Base-by-base conservation (phyloP, 768 basidiomycete species). In the Exsudoporus frostii region DNA sequence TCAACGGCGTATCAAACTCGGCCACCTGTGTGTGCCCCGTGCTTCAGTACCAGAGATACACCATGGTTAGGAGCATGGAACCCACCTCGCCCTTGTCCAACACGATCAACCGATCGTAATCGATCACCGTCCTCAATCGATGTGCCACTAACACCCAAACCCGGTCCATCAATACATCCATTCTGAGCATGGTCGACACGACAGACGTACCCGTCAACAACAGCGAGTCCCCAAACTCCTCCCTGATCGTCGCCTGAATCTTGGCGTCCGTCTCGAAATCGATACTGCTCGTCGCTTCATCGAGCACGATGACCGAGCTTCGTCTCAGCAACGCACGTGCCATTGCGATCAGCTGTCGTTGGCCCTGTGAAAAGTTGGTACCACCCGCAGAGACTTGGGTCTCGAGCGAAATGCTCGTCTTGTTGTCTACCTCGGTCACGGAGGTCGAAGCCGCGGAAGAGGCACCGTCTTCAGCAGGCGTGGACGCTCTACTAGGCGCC, bases 361-460 rank as follows among this genome's bases (percentile, higher is more conserved):
- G 93, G 10, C 95, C 94, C 54, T 93, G 90, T 1, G 90, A 94
- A 69, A 97, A 95, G 73, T 97, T 96, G 29, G 84, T 78, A 0
- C 93, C 93, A 0, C 92, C 92, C 1, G 90, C 78, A 1, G 90
- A 90, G 9, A 96, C 87, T 54, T 87, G 83, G 0, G 87, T 90
- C 19, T 90, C 83, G 4, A 96, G 76, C 1, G 82, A 77, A 27
- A 95, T 73, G 0, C 74, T 73, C 1, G 75, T 77, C 63, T 81
- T 86, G 29, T 62, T 49, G 20, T 88, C 87, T 3, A 77, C 65
- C 22, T 85, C 83, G 0, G 85, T 87, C 11, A 66, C 64, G 4
- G 62, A 50, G 0, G 76, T 70, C 2, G 76, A 77, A 0, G 73
- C 74, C 4, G 66, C 53, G 4, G 79, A 76, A 33, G 78, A 75